Evolutionary conservation across 1,284 basidiomycete species (phyloP).

Genomic region (Wallemia hederae): DNA sequence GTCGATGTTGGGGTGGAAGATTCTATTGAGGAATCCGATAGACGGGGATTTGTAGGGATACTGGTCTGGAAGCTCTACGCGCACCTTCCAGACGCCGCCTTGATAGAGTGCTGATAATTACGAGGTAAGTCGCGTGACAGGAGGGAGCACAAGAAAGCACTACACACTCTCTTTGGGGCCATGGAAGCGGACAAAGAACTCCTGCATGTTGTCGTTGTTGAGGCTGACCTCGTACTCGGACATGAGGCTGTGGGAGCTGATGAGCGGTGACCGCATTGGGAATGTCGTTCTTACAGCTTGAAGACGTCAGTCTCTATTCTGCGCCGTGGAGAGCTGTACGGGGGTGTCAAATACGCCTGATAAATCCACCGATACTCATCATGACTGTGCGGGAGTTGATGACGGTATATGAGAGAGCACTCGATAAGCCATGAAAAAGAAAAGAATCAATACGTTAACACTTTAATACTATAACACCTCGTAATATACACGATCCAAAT

Average conservation of each 20-base stretch:
- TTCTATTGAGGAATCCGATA: constrained; percentile 99
- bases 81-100: constrained; percentile 93
- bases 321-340: constrained; percentile 43
- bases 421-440: too few relatives aligned
- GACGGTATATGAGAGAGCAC: background rate
- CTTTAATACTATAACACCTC: too few relatives aligned
- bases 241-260: constrained; percentile 38
- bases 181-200: constrained; percentile 88
- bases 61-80: constrained; percentile 94
- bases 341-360: too few relatives aligned
- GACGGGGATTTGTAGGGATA: constrained; percentile 97
- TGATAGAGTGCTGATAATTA: constrained; percentile 52
- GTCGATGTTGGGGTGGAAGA: constrained; percentile 96
- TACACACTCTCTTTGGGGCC: constrained; percentile 76
- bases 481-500: too few relatives aligned
- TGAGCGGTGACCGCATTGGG: constrained; percentile 3
- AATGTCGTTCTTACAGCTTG: constrained; percentile 44
- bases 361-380: too few relatives aligned
- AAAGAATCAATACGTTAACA: too few relatives aligned
- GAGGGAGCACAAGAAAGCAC: constrained; percentile 1
- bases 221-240: constrained; percentile 89
- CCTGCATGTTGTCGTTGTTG: constrained; percentile 95
- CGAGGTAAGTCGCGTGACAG: constrained; percentile 2
- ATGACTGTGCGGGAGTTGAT: constrained; percentile 18
- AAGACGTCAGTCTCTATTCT: constrained; percentile 97